Conservation (phyloP, 768 basidiomycete genomes). For the Suillus fuscotomentosus region DNA sequence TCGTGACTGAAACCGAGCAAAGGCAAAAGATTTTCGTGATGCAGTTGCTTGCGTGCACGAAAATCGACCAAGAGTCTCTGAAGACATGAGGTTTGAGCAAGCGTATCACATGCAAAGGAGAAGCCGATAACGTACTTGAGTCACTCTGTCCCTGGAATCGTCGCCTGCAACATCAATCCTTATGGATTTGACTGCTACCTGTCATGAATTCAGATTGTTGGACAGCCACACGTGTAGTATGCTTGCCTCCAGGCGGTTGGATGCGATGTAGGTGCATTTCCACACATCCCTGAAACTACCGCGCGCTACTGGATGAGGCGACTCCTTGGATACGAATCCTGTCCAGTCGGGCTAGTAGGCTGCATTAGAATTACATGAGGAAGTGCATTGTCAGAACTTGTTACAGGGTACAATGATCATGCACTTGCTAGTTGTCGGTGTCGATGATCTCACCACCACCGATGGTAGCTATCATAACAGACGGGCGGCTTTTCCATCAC, state of each 20-base stretch:
- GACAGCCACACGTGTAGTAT: too few relatives aligned
- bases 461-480: not conserved
- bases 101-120: too few relatives aligned
- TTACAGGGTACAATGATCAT: not conserved
- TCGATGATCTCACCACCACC: not conserved
- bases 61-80: constrained; percentile 17
- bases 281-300: constrained; percentile 11
- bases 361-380: not conserved
- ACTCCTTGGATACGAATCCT: not conserved
- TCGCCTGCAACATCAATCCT: too few relatives aligned
- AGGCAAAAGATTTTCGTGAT: constrained; percentile 27
- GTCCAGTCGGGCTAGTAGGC: not conserved
- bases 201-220: too few relatives aligned
- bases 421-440: not conserved
- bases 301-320: not conserved
- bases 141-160: too few relatives aligned
- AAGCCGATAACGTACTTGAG: too few relatives aligned
- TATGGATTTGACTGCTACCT: too few relatives aligned
- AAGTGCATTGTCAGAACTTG: not conserved
- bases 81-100: too few relatives aligned
- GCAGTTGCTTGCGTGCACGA: constrained; percentile 23
- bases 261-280: constrained; percentile 1
- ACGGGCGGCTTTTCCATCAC: not conserved
- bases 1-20: constrained; percentile 27
- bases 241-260: not conserved